Evolutionary conservation across 2,329 filamentous ascomycete species (phyloP).

Genomic region (Rasamsonia emersonii): DNA sequence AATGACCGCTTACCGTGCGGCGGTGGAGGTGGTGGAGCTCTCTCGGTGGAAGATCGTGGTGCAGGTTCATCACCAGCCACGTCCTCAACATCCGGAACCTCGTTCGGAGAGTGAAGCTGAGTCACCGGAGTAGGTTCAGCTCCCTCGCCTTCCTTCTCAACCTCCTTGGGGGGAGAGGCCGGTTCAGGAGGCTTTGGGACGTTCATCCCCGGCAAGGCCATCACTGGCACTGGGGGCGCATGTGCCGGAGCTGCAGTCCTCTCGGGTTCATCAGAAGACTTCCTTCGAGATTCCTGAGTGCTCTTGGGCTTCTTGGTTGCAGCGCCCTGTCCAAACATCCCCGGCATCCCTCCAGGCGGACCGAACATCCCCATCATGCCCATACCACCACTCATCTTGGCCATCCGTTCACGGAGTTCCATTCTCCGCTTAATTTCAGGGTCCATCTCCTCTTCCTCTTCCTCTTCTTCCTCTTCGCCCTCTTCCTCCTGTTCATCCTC

Average conservation of each 20-base stretch:
- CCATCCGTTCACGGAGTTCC: constrained; percentile 89
- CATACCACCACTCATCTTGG: constrained; percentile 97
- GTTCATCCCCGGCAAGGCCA: constrained; percentile 63
- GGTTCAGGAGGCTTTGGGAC: constrained; percentile 42
- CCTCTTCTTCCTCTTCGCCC: constrained; percentile 54
- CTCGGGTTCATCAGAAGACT: constrained; percentile 22
- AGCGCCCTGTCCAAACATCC: constrained; percentile 41
- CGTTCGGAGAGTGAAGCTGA: constrained; percentile 34
- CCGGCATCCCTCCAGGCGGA: constrained; percentile 56
- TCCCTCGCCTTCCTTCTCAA: constrained; percentile 45
- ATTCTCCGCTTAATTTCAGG: constrained; percentile 77
- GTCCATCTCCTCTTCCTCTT: constrained; percentile 77
- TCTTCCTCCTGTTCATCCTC: constrained; percentile 37
- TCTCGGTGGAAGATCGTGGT: constrained; percentile 31
- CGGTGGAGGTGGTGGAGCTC: constrained; percentile 35
- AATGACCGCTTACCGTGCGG: constrained; percentile 44
- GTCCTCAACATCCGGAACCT: constrained; percentile 50
- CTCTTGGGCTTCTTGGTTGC: constrained; percentile 44
- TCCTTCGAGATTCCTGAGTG: constrained; percentile 25
- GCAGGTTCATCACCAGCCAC: constrained; percentile 24
- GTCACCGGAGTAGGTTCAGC: constrained; percentile 33
- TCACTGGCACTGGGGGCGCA: constrained; percentile 44
- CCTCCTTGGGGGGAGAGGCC: constrained; percentile 35
- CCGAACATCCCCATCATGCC: constrained; percentile 94
- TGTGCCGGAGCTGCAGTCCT: constrained; percentile 19